phyloP scores from a whole-genome alignment of 2,329 filamentous ascomycete species.

The Metarhizium robertsii region DNA sequence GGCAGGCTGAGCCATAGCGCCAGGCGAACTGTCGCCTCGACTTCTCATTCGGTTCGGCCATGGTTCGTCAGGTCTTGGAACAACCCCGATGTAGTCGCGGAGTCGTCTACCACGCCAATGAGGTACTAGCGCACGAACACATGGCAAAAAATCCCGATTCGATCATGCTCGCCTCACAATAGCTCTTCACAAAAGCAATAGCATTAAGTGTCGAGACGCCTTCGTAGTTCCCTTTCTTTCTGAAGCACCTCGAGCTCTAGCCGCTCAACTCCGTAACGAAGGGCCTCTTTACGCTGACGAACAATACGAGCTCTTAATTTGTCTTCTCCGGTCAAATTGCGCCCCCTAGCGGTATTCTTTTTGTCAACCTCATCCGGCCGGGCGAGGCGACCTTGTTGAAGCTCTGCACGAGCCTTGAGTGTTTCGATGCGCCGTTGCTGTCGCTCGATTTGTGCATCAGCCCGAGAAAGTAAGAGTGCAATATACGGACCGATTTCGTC shows the following conservation, averaged over 20 bases:
- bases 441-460: constrained; percentile 75
- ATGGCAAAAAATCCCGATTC: not conserved
- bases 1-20: not conserved
- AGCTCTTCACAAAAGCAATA: not conserved
- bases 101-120: not conserved
- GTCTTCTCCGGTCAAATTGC: constrained; percentile 42
- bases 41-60: not conserved
- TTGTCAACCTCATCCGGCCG: constrained; percentile 15
- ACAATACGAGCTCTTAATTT: constrained; percentile 50
- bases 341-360: constrained; percentile 9
- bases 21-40: not conserved
- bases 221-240: constrained; percentile 50
- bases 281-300: constrained; percentile 71
- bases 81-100: not conserved
- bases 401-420: constrained; percentile 70
- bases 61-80: not conserved
- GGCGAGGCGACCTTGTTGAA: constrained; percentile 63
- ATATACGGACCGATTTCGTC: constrained; percentile 88
- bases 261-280: constrained; percentile 80
- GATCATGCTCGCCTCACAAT: not conserved
- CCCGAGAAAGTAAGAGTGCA: constrained; percentile 65
- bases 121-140: not conserved
- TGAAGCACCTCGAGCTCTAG: constrained; percentile 81
- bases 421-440: constrained; percentile 75
- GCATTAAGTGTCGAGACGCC: constrained; percentile 32